Evolutionary conservation across 495 filamentous ascomycete species (phyloP), one percentile per base, ranked within the genome.

Genomic region (Aspergillus biplanus): DNA sequence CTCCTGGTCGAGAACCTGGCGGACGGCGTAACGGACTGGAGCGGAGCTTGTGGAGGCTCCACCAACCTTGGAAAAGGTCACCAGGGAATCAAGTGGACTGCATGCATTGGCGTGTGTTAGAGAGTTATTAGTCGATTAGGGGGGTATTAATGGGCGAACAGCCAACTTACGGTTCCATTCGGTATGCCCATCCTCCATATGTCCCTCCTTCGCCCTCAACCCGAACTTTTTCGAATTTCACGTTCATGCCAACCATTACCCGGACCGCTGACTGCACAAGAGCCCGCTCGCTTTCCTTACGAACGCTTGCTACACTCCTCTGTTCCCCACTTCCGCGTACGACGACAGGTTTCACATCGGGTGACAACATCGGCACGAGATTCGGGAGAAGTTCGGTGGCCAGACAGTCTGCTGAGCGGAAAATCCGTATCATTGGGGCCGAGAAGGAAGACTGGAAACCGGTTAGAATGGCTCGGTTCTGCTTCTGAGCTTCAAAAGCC

Each of bases 1-100:
- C 71, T 97, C 93, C 67, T 93, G 89, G 66, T 97, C 92, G 6
- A 99, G 81, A 12, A 96, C 93, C 77, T 97, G 93, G 44, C 95
- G 87, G 32, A 98, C 88, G 18, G 93, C 93, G 68, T 90, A 98
- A 47, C 93, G 83, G 0, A 91, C 90, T 1, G 88, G 90, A n/a
- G 82, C 85, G 60, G 83, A 82, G 16, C 77, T 75, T 49, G 79
- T 76, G 5, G 65, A 46, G 52, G 50, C 67, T 16, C 72, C 68
- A 53, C 65, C 69, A 5, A 64, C 65, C 64, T 78, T 80, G 12
- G 79, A 81, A 64, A 80, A 82, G 42, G 69, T 58, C 67, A 73
- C 64, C 5, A 97, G 82, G 33, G 78, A 74, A 73, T 98, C 94
- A 21, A 97, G 69, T 3, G 89, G 85, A 52, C 87, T 89, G 69